Percentiles rank a stretch among this genome's conserved stretches.
These are phyloP conservation scores for Gynochthodes officinalis DNA, from an alignment of 257 asterid genomes.

Conservation along the genomic window DNA sequence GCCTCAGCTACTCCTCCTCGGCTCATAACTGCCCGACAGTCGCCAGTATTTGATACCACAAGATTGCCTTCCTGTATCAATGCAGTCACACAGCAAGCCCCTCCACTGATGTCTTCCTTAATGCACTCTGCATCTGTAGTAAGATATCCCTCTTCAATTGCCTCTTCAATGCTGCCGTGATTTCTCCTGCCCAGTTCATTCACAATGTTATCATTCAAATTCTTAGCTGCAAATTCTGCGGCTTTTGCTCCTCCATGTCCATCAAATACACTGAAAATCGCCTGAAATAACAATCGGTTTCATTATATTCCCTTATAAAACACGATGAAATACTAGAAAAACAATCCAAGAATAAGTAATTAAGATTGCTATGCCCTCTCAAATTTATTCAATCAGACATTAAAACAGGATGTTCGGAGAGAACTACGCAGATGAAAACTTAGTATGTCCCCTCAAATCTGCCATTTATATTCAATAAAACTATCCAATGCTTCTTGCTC, in stretches of 20 bases:
- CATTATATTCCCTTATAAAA: background rate
- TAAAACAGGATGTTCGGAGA: too few species aligned
- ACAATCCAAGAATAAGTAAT: background rate
- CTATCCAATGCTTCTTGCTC: background rate
- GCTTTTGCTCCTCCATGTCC: slow-evolving; percentile 79
- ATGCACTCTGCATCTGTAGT: slow-evolving; percentile 61
- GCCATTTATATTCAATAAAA: too few species aligned
- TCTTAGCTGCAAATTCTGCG: slow-evolving; percentile 62
- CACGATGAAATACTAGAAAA: background rate
- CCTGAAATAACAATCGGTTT: slow-evolving; percentile 40
- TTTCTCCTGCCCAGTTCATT: slow-evolving; percentile 35
- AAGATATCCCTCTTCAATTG: slow-evolving; percentile 62
- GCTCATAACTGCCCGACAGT: slow-evolving; percentile 79
- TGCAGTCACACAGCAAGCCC: slow-evolving; percentile 74
- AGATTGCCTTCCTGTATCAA: slow-evolving; percentile 55
- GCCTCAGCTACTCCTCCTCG: slow-evolving; percentile 76
- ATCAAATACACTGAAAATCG: slow-evolving; percentile 74
- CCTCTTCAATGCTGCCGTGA: slow-evolving; percentile 42
- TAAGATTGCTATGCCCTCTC: background rate
- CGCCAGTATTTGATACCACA: slow-evolving; percentile 78
- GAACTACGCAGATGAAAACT: too few species aligned
- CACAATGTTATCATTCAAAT: slow-evolving; percentile 45
- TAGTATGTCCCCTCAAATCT: background rate
- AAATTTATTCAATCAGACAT: too few species aligned
- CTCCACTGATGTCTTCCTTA: slow-evolving; percentile 52